Evolutionary conservation across 1,139 yeast genomes (phyloP), one percentile per base, ranked within the genome.

Genomic region (Debaryomyces fabryi): DNA sequence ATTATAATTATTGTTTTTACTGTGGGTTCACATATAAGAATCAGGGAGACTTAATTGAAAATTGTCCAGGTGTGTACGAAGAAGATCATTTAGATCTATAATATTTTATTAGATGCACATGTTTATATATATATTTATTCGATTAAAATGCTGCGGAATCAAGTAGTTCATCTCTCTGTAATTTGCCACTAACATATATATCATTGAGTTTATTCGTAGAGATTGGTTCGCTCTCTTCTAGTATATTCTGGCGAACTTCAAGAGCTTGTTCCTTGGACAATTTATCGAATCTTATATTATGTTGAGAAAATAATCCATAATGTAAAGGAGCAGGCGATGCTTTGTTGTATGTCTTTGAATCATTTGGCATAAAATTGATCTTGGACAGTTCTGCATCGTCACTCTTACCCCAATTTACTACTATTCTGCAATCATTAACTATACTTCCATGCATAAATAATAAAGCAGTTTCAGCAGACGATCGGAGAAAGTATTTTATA

Each of bases 401-500:
- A 36, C 52, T 40, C 10, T 57, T 58, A 5, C 74, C 76, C 80
- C 80, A 76, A 6, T 59, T 53, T 2, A 74, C 59, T n/a, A 51
- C 46, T 12, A 74, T 42, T 13, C 69, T 56, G 45, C 70, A 61
- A 16, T 67, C 74, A 49, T 69, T 65, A 8, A 73, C 60, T 10
- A 53, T 55, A 10, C 59, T 43, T 0, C 76, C 75, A 55, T 72
- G 64, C 60, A 72, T 55, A 43, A 60, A 62, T 7, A 71, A 39
- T 10, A 74, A 44, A 0, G 79, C 79, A 3, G 56, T 42, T 48
- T 74, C 77, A 0, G 80, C 79, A 7, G 72, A 62, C 4, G 66
- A 56, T 33, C 81, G 59, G 10, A 58, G 53, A 20, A 63, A 57
- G 49, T 59, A 75, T 44, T 63, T 67, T 4, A 72, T 57, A 39